Percentiles rank a stretch among this genome's conserved stretches.
These are phyloP conservation scores for Nothophoma quercina DNA, from an alignment of 2,329 filamentous ascomycete genomes.

Conservation along the genomic window DNA sequence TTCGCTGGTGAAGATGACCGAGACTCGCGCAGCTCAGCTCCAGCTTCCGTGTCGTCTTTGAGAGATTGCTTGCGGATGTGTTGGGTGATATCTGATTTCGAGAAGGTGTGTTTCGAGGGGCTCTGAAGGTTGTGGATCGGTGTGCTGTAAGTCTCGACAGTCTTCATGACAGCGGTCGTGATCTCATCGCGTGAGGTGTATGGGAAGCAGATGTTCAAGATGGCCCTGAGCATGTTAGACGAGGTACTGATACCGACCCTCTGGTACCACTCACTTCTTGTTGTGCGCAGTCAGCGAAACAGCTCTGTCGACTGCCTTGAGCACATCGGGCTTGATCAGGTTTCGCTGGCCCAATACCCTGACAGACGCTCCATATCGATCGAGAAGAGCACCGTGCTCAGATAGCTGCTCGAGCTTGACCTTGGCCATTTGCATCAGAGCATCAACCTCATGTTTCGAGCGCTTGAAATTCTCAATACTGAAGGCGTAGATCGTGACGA, in stretches of 20 bases:
- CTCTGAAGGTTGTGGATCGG: constrained; percentile 67
- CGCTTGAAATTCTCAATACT: constrained; percentile 99
- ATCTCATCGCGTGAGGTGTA: constrained; percentile 98
- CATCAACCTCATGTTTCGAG: constrained; percentile 94
- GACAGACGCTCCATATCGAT: constrained; percentile 89
- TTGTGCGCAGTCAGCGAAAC: constrained; percentile 88
- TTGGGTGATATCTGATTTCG: constrained; percentile 84
- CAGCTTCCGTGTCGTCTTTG: constrained; percentile 48
- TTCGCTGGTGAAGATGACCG: constrained; percentile 50
- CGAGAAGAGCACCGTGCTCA: constrained; percentile 90
- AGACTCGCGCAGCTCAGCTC: constrained; percentile 35
- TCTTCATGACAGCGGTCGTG: constrained; percentile 84
- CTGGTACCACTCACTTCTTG: constrained; percentile 66
- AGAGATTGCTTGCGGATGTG: constrained; percentile 71
- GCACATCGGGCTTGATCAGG: constrained; percentile 83
- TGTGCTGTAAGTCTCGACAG: constrained; percentile 84
- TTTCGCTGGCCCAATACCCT: constrained; percentile 85
- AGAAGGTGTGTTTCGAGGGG: constrained; percentile 72
- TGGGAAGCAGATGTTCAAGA: constrained; percentile 95
- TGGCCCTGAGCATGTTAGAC: constrained; percentile 55
- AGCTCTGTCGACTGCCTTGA: constrained; percentile 86
- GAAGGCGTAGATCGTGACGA: constrained; percentile 97
- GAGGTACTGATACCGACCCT: neutral
- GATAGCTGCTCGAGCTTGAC: constrained; percentile 90
- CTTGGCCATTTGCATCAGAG: constrained; percentile 97